phyloP scores from a whole-genome alignment of 2,329 filamentous ascomycete species.

The Penicillium sp. region DNA sequence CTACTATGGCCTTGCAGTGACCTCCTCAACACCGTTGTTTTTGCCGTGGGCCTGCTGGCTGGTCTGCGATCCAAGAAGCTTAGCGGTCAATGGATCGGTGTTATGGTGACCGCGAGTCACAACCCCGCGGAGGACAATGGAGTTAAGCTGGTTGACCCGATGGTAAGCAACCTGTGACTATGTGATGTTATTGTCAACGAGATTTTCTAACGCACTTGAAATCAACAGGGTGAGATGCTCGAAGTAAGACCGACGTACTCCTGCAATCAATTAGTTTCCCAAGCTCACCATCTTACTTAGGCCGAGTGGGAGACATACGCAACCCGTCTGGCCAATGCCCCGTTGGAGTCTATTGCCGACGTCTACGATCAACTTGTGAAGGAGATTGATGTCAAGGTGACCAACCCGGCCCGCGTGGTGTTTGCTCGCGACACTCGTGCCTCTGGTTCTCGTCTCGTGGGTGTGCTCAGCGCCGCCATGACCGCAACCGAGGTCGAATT shows the following conservation, averaged over 20 bases:
- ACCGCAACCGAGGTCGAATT: conserved; percentile 72
- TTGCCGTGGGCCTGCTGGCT: conserved; percentile 86
- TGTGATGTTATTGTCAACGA: background rate
- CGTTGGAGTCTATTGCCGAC: conserved; percentile 71
- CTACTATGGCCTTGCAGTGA: conserved; percentile 52
- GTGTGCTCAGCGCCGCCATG: conserved; percentile 76
- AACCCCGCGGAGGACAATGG: conserved; percentile 89
- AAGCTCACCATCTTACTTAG: conserved; percentile 38
- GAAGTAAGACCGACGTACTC: conserved; percentile 58
- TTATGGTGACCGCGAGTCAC: conserved; percentile 95
- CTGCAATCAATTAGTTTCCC: conserved; percentile 2
- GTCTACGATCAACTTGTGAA: conserved; percentile 75
- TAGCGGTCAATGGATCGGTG: conserved; percentile 85
- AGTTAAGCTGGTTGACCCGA: conserved; percentile 93
- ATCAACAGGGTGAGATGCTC: conserved; percentile 79
- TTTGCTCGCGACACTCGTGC: conserved; percentile 92
- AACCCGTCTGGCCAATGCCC: conserved; percentile 84
- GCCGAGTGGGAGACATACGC: conserved; percentile 87
- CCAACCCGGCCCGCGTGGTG: conserved; percentile 73
- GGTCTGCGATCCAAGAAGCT: conserved; percentile 87
- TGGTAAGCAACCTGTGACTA: conserved; percentile 52
- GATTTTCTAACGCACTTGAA: background rate
- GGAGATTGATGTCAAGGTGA: conserved; percentile 73
- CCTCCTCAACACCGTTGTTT: conserved; percentile 87
- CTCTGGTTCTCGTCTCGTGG: conserved; percentile 80